These are phyloP conservation scores for Aspergillus sp. DNA, from an alignment of 2,329 filamentous ascomycete genomes.

Conservation along the genomic window DNA sequence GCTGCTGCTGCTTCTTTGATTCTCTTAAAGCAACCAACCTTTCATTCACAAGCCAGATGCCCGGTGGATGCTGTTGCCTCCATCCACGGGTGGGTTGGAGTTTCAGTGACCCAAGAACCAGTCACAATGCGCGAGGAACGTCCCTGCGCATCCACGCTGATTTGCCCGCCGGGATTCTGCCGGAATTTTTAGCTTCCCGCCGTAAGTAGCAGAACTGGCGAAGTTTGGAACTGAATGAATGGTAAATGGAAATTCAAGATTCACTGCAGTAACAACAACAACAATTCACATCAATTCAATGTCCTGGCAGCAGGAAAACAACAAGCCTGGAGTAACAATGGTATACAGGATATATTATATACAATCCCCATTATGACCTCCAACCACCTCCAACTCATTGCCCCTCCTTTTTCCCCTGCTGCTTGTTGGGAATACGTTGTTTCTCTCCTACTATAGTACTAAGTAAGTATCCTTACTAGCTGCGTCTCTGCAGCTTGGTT, in stretches of 20 bases:
- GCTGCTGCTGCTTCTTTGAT: no score
- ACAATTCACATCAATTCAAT: not conserved
- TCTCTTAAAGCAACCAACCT: no score
- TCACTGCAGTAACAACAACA: not conserved
- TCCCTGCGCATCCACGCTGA: not conserved
- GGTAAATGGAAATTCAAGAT: not conserved
- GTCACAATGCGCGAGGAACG: constrained; percentile 12
- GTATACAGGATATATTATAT: constrained; percentile 1
- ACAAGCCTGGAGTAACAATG: not conserved
- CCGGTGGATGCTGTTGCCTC: not conserved
- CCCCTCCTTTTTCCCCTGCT: not conserved
- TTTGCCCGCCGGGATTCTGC: not conserved
- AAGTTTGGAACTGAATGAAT: constrained; percentile 5
- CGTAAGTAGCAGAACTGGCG: constrained; percentile 20
- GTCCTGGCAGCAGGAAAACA: not conserved
- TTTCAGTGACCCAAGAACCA: constrained; percentile 10
- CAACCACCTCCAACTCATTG: not conserved
- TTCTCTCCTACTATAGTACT: not conserved
- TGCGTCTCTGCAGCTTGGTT: not conserved
- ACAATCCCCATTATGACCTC: not conserved
- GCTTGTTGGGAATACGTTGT: not conserved
- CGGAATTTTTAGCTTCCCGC: constrained; percentile 23
- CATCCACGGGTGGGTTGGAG: not conserved
- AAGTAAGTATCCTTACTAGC: not conserved
- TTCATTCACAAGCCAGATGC: constrained; percentile 4